Conservation (phyloP, 73 alveolate genomes). For the Symbiodinium pilosum region DNA sequence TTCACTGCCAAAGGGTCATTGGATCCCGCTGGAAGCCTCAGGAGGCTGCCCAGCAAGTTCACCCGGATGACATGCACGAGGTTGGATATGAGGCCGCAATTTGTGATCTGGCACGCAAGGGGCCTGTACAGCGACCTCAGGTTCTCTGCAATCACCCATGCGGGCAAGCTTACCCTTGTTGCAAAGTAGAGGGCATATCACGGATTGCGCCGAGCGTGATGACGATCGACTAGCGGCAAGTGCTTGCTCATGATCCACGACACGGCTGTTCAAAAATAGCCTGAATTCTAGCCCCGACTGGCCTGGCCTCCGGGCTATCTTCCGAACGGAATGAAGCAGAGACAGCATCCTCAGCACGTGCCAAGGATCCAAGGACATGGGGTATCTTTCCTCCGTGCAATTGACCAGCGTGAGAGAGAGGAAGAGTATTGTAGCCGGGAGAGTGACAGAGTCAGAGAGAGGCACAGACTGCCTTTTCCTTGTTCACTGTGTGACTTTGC, state of each 20-base stretch:
- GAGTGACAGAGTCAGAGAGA: neutral
- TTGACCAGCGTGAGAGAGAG: too few relatives aligned
- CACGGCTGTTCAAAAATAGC: neutral
- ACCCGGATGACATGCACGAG: conserved; percentile 78
- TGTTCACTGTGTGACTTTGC: too few relatives aligned
- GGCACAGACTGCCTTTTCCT: too few relatives aligned
- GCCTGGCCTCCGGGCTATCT: conserved; percentile 58
- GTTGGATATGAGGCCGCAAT: conserved; percentile 90
- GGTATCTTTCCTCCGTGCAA: too few relatives aligned
- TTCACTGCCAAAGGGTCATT: neutral
- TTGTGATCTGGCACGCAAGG: conserved; percentile 87
- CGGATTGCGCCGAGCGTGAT: conserved; percentile 88
- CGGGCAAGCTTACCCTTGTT: neutral
- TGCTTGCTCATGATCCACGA: neutral
- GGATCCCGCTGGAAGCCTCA: too few relatives aligned
- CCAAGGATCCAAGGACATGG: too few relatives aligned
- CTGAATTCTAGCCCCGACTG: neutral
- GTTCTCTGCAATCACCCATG: neutral
- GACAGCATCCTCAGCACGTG: conserved; percentile 34
- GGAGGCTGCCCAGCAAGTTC: conserved; percentile 72
- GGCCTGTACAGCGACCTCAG: conserved; percentile 64
- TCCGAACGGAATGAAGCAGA: conserved; percentile 81
- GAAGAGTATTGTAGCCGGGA: too few relatives aligned
- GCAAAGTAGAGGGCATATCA: neutral
- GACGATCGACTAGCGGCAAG: conserved; percentile 34